Base-by-base conservation (phyloP, 306 rosid genomes). In the Trifolium subterraneum region DNA sequence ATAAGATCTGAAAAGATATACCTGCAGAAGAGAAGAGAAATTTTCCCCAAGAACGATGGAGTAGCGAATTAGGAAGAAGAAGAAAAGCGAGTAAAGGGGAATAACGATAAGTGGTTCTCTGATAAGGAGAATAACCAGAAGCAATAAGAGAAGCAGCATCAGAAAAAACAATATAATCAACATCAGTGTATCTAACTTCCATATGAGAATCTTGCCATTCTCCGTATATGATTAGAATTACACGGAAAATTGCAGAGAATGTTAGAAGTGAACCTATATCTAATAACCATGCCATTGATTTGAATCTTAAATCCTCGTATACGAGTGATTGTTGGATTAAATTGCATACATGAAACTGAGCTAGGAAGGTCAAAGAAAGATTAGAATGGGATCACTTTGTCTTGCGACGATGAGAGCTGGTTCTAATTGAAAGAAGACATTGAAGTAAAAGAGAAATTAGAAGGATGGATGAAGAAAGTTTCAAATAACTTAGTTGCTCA, bases 181-280 rank as follows among this genome's bases (percentile, higher is more conserved):
- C 87, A 59, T 94, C 99, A 12, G 97, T 94, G 82, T 88, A 90
- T 59, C 95, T 79, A 52, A 90, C 99, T 63, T 94, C 96, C 96
- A 94, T 83, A 73, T 94, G 90, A 16, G 89, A 73, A 76, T 94
- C 99, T 82, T 94, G 97, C 97, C 96, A 94, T 78, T 90, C 99
- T 44, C 99, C 96, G 55, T 90, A 94, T 12, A 90, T 14, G 72
- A 92, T 90, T 25, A 92, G 80, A 55, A 80, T 66, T 60, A 81
- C 61, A 18, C 97, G 89, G 27, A 94, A 80, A 31, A 86, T 63
- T 55, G 98, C 87, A n/a, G 96, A 92, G 70, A 83, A 31, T 7
- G 73, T 5, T 13, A 93, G 72, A 64, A 93, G 70, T 18, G 83
- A 69, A 27, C 69, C 77, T 44, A 88, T 80, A 44, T 75, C 29